Conservation (phyloP, 441 rosid genomes). For the Croton setiger region DNA sequence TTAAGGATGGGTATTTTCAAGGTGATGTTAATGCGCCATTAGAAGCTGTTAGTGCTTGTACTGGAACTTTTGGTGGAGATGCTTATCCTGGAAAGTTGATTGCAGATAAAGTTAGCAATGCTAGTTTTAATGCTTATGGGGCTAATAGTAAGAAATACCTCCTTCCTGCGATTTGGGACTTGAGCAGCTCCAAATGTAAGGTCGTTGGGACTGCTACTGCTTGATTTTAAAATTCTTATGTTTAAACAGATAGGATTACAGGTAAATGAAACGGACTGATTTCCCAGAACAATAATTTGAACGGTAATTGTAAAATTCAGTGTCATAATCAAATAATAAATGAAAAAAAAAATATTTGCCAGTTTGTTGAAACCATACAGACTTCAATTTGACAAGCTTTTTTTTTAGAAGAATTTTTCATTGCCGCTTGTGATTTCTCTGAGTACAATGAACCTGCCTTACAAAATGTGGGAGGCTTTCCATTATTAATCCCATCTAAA, state of each 20-base stretch:
- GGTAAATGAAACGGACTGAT: too few species aligned
- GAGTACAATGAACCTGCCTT: background rate
- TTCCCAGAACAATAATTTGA: too few species aligned
- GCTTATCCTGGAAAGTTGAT: slow-evolving; percentile 32
- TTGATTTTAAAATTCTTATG: background rate
- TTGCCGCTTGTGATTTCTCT: slow-evolving; percentile 11
- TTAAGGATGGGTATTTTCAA: slow-evolving; percentile 32
- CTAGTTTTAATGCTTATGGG: slow-evolving; percentile 29
- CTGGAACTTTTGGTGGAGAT: slow-evolving; percentile 38
- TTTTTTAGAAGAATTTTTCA: slow-evolving; percentile 2
- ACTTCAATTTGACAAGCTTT: background rate
- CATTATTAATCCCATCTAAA: slow-evolving; percentile 23
- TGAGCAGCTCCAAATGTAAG: slow-evolving; percentile 18
- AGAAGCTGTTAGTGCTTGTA: slow-evolving; percentile 36
- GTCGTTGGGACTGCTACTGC: background rate
- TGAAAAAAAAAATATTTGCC: too few species aligned
- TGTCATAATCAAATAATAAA: too few species aligned
- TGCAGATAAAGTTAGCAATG: slow-evolving; percentile 24
- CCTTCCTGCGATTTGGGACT: slow-evolving; percentile 37
- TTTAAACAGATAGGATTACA: too few species aligned
- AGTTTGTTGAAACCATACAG: background rate
- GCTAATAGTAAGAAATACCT: slow-evolving; percentile 26
- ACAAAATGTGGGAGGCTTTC: slow-evolving; percentile 31
- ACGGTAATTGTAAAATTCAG: too few species aligned
- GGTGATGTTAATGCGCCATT: slow-evolving; percentile 35